Percentiles rank a stretch among this genome's conserved stretches.
phyloP scores from a whole-genome alignment of 495 filamentous ascomycete species.

The Aspergillus carlsbadensis region DNA sequence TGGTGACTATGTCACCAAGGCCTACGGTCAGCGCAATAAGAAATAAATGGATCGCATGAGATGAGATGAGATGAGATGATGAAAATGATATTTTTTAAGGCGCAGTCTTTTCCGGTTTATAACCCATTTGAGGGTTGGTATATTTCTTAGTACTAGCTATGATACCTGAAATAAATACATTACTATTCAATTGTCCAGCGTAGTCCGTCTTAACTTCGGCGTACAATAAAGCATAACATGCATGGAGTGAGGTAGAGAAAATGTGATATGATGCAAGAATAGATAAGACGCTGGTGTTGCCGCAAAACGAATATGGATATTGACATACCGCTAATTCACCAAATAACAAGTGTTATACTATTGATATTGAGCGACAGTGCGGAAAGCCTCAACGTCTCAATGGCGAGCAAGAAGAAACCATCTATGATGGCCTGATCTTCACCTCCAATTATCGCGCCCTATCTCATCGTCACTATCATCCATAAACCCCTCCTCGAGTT shows the following conservation, averaged over 20 bases:
- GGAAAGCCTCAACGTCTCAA: too few species aligned
- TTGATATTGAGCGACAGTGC: too few species aligned
- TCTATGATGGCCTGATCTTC: neutral
- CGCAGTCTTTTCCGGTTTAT: slow-evolving; percentile 17
- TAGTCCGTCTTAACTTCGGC: too few species aligned
- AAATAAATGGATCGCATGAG: slow-evolving; percentile 5
- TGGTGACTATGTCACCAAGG: slow-evolving; percentile 94
- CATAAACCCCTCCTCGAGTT: slow-evolving; percentile 80
- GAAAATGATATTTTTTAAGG: slow-evolving; percentile 12
- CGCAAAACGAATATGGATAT: neutral
- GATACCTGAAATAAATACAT: slow-evolving; percentile 13
- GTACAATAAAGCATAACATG: neutral
- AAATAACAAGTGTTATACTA: neutral
- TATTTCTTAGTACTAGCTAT: slow-evolving; percentile 5
- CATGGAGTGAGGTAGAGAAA: too few species aligned
- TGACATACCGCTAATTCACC: neutral
- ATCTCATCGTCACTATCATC: slow-evolving; percentile 75
- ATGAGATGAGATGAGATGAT: slow-evolving; percentile 11
- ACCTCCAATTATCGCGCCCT: neutral
- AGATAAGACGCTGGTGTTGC: neutral
- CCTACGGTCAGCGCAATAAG: slow-evolving; percentile 77
- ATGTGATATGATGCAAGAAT: too few species aligned
- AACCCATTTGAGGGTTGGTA: neutral
- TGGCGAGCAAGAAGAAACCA: neutral
- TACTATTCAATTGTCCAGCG: neutral